A percentile compares a stretch with the other conserved stretches of the same genome.
These are phyloP conservation scores for Helicostylum pulchrum DNA, from an alignment of 192 early-diverging fungal species.

Conservation along the genomic window DNA sequence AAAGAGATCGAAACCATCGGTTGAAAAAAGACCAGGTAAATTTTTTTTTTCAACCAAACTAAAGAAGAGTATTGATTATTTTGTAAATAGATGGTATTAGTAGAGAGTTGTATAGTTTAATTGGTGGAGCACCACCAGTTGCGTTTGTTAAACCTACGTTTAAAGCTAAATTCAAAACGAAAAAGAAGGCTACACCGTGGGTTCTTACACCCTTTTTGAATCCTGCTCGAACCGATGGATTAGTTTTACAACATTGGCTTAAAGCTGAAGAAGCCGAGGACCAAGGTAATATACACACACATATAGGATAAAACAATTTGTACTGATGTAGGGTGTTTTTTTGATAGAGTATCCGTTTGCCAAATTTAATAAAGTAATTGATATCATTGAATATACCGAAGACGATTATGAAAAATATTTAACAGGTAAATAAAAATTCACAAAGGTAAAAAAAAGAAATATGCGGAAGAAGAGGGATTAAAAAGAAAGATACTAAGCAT, in stretches of 20 bases:
- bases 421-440: conserved; percentile 32
- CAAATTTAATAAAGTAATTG: conserved; percentile 71
- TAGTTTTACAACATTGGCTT: conserved; percentile 76
- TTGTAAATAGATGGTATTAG: conserved; percentile 47
- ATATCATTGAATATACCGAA: conserved; percentile 70
- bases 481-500: background rate
- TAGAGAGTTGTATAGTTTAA: conserved; percentile 62
- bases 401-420: conserved; percentile 82
- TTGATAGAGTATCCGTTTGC: conserved; percentile 67
- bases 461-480: background rate
- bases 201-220: conserved; percentile 71
- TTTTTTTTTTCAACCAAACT: background rate
- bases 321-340: background rate
- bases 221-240: conserved; percentile 72
- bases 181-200: conserved; percentile 66
- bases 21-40: conserved; percentile 52
- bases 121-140: conserved; percentile 67
- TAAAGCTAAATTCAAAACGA: conserved; percentile 72
- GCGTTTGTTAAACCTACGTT: conserved; percentile 56
- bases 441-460: background rate
- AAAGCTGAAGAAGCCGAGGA: conserved; percentile 61
- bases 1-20: conserved; percentile 33
- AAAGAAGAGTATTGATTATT: conserved; percentile 3
- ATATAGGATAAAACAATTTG: background rate
- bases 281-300: conserved; percentile 7